Conservation (phyloP, 371 early-diverging fungal genomes). For the Basidiobolus meristosporus region DNA sequence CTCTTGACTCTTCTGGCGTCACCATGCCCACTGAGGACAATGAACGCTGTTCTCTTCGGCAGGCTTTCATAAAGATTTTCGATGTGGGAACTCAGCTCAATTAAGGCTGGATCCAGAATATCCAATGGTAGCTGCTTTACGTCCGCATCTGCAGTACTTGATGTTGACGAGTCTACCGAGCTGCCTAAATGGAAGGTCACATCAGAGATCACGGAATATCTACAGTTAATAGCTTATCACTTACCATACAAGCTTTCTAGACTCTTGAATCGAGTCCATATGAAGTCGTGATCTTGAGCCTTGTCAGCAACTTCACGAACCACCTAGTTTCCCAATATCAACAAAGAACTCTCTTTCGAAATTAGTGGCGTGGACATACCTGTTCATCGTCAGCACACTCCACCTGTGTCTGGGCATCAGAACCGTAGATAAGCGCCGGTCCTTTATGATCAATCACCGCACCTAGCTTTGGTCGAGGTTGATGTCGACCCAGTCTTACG, state of each 20-base stretch:
- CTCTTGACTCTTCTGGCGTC: conserved; percentile 15
- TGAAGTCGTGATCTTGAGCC: conserved; percentile 9
- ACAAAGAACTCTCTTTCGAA: not conserved
- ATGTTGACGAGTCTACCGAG: conserved; percentile 7
- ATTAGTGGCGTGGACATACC: not conserved
- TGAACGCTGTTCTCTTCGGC: conserved; percentile 18
- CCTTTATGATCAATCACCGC: conserved; percentile 19
- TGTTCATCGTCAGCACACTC: conserved; percentile 6
- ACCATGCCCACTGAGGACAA: conserved; percentile 24
- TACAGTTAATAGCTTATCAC: not conserved
- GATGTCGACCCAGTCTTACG: conserved; percentile 19
- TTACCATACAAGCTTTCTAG: conserved; percentile 14
- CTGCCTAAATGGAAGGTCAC: conserved; percentile 6
- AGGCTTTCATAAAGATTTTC: conserved; percentile 13
- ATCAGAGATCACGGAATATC: conserved; percentile 1
- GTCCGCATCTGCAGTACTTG: conserved; percentile 5
- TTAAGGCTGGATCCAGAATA: not conserved
- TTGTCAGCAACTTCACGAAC: conserved; percentile 8
- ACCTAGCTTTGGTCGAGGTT: conserved; percentile 10
- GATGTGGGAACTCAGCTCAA: conserved; percentile 14
- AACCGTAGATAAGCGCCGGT: conserved; percentile 4
- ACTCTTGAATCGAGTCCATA: conserved; percentile 12
- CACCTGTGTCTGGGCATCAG: conserved; percentile 6
- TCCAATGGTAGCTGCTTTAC: conserved; percentile 3
- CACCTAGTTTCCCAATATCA: conserved; percentile 4